These are phyloP conservation scores for Nannizzia gypsea DNA, from an alignment of 2,329 filamentous ascomycete species.

Conservation along the genomic window DNA sequence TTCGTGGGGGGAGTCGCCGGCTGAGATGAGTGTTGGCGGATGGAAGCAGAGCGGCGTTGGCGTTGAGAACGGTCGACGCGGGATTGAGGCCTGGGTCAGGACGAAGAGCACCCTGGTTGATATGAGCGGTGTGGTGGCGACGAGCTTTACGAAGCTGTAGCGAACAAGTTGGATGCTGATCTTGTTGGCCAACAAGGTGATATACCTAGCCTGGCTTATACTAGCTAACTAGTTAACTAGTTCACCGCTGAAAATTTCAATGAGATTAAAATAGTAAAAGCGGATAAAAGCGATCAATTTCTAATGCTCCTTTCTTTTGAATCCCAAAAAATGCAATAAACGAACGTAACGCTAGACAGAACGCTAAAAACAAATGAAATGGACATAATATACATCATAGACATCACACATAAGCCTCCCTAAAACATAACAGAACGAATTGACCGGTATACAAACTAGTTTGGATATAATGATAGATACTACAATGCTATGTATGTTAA, in stretches of 20 bases:
- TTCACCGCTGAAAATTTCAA: neutral
- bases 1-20: slow-evolving; percentile 83
- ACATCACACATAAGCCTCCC: neutral
- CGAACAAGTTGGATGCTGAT: neutral
- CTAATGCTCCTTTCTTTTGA: too few species aligned
- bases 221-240: neutral
- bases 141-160: slow-evolving; percentile 61
- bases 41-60: slow-evolving; percentile 87
- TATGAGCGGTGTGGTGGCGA: slow-evolving; percentile 58
- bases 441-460: neutral
- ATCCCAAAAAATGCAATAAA: neutral
- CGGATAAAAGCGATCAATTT: too few species aligned
- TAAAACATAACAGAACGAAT: neutral
- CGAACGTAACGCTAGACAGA: neutral
- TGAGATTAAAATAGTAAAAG: too few species aligned
- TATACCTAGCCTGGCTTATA: neutral
- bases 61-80: slow-evolving; percentile 71
- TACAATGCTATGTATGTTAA: neutral
- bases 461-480: neutral
- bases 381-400: neutral
- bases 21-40: slow-evolving; percentile 84
- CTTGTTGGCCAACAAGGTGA: neutral
- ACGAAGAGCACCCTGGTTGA: slow-evolving; percentile 85
- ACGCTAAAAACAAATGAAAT: too few species aligned
- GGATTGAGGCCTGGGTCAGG: slow-evolving; percentile 68